phyloP scores from a whole-genome alignment of 106 monocot genomes.

The Dendrobium officinale region DNA sequence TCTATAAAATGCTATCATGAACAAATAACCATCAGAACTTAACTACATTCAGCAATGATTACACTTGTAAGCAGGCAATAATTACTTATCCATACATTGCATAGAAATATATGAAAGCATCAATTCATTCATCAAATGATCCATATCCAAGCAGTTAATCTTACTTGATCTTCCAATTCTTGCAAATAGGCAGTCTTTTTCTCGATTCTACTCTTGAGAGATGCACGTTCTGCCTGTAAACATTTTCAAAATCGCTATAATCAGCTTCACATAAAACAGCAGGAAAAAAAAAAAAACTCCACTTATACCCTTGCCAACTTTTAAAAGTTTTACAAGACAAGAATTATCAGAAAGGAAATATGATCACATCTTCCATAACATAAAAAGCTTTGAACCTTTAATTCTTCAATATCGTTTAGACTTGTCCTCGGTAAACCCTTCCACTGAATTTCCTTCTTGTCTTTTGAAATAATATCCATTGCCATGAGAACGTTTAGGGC shows the following conservation, averaged over 20 bases:
- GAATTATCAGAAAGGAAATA: neutral
- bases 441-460: slow-evolving; percentile 98
- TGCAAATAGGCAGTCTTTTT: slow-evolving; percentile 75
- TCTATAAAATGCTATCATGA: neutral
- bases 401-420: slow-evolving; percentile 77
- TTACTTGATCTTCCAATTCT: slow-evolving; percentile 90
- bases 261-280: neutral
- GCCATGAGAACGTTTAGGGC: slow-evolving; percentile 95
- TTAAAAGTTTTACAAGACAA: neutral
- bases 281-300: neutral
- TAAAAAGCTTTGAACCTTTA: slow-evolving; percentile 46
- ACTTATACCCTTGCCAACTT: neutral
- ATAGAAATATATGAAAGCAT: neutral
- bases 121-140: neutral
- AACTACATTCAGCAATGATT: neutral
- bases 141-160: neutral
- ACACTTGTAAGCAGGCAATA: neutral
- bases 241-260: neutral
- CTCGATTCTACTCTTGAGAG: slow-evolving; percentile 55
- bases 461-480: slow-evolving; percentile 96
- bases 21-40: neutral
- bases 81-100: neutral
- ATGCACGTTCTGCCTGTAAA: slow-evolving; percentile 58
- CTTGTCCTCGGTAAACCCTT: slow-evolving; percentile 92
- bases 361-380: neutral